These are phyloP conservation scores for Oryza nivara DNA, from an alignment of 176 grass and related monocot species.

Conservation along the genomic window DNA sequence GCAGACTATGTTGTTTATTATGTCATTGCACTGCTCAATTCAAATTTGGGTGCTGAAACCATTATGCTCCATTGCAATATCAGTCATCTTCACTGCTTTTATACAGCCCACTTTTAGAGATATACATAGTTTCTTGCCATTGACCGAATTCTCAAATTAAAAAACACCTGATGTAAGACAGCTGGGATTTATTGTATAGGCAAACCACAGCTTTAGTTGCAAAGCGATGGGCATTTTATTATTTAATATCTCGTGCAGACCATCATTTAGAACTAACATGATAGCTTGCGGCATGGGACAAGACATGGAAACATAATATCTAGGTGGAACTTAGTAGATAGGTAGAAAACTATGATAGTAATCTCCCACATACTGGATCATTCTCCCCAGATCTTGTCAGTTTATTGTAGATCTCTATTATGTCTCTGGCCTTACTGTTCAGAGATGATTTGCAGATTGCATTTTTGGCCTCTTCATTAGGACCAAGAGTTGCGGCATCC, in stretches of 20 bases:
- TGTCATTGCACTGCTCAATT: constrained; percentile 20
- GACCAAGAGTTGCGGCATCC: constrained; percentile 95
- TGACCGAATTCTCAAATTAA: background rate
- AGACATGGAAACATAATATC: constrained; percentile 25
- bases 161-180: constrained; percentile 12
- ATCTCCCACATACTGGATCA: background rate
- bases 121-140: constrained; percentile 8
- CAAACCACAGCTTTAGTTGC: background rate
- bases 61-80: background rate
- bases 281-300: background rate
- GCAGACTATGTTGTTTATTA: constrained; percentile 1
- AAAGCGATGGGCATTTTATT: constrained; percentile 25
- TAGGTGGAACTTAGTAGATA: background rate
- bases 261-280: background rate
- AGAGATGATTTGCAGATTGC: constrained; percentile 67
- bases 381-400: constrained; percentile 4
- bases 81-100: constrained; percentile 8
- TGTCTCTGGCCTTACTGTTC: constrained; percentile 42
- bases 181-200: background rate
- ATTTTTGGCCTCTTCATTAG: constrained; percentile 85
- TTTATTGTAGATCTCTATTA: constrained; percentile 39
- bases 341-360: background rate
- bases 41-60: constrained; percentile 28
- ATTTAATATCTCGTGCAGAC: constrained; percentile 21
- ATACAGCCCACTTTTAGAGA: background rate